phyloP scores from a whole-genome alignment of 805 yeast genomes.

The Lipomyces sp. region DNA sequence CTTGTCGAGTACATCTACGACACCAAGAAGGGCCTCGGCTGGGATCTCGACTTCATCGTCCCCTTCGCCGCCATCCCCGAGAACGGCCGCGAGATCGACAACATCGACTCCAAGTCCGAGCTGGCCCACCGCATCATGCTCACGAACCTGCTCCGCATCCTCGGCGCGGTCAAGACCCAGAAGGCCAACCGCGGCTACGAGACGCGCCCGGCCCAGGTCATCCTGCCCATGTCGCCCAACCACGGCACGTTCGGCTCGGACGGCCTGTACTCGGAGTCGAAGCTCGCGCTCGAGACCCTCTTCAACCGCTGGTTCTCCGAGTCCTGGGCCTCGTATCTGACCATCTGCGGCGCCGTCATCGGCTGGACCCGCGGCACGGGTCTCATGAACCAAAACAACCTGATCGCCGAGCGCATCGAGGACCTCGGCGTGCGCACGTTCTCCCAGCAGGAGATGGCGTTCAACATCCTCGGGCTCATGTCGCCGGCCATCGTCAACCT shows the following conservation, averaged over 20 bases:
- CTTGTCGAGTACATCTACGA: constrained; percentile 82
- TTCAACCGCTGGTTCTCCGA: constrained; percentile 99
- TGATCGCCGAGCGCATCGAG: constrained; percentile 97
- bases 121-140: constrained; percentile 98
- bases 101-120: constrained; percentile 91
- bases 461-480: constrained; percentile 91
- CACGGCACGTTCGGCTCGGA: constrained; percentile 99
- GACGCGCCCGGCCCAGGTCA: constrained; percentile 97
- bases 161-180: constrained; percentile 85
- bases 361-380: constrained; percentile 99
- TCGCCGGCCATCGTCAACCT: constrained; percentile 78
- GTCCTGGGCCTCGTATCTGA: constrained; percentile 91
- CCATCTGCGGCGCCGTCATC: constrained; percentile 96
- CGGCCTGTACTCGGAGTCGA: constrained; percentile 97
- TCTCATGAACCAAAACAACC: constrained; percentile 94
- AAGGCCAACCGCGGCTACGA: constrained; percentile 72
- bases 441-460: constrained; percentile 99
- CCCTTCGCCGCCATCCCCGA: constrained; percentile 99
- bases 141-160: constrained; percentile 86
- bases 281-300: constrained; percentile 88
- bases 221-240: constrained; percentile 95
- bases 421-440: constrained; percentile 94
- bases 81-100: constrained; percentile 92
- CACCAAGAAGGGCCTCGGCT: constrained; percentile 85
- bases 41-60: constrained; percentile 94